Base-by-base conservation (phyloP, 2,329 filamentous ascomycete species). In the Camillea tinctor region DNA sequence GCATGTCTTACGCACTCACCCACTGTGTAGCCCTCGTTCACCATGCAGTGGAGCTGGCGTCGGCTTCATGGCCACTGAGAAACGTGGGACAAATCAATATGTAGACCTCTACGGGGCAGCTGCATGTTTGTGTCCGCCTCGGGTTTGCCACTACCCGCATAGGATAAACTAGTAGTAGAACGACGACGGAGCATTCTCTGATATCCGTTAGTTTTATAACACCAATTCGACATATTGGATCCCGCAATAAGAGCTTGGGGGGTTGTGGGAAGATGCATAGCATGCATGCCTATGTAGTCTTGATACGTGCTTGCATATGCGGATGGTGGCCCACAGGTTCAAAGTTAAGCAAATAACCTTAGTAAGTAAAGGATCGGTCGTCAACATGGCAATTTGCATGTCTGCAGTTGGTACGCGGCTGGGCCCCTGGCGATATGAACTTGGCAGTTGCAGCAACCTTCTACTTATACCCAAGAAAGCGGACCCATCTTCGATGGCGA, bases 1-100 rank as follows among this genome's bases (percentile, higher is more conserved):
- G 71, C 61, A 59, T 70, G 71, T 71, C 64, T 72, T 63, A 69
- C 64, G 63, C 60, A 49, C 36, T 65, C 60, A 60, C 58, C 60
- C 66, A 56, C 55, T 63, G 60, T 66, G 59, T 63, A 64, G 64
- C 44, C 57, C 51, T 60, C 50, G 56, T 50, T 55, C 60, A 55
- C 53, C 52, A 59, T 59, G 55, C 63, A 57, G 52, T 40, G 58
- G 61, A 62, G 52, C 48, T 8, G 57, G 56, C 52, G 57, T 60
- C 55, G 57, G 60, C 44, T 66, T 63, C 55, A 54, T 63, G 57
- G 51, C 57, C 36, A 44, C 54, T 63, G 57, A 52, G 58, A 50
- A 50, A 49, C 48, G 62, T 71, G 26, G 52, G 58, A 69, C 67
- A 56, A 56, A 54, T 50, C 57, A 52, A 57, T 60, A 30, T 30